A percentile compares a stretch with the other conserved stretches of the same genome.
Conservation (phyloP, 768 basidiomycete genomes). For the Mycena epipterygia region DNA sequence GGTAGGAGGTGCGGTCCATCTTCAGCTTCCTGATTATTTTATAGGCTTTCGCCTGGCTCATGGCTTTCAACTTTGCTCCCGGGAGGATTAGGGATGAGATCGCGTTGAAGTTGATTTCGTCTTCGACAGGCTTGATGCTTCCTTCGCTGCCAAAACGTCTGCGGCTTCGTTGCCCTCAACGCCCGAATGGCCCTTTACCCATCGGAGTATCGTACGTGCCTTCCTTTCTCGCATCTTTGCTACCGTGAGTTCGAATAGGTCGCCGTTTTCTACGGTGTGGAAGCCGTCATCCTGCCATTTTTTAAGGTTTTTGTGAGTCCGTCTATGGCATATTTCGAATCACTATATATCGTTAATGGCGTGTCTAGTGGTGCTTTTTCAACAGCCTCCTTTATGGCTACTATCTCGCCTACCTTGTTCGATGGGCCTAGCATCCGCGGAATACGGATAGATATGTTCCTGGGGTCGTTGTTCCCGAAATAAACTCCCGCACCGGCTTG, state of each 20-base stretch:
- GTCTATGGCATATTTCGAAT: conserved; percentile 8
- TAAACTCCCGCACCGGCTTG: conserved; percentile 16
- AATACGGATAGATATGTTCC: conserved; percentile 2
- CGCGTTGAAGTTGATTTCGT: not conserved
- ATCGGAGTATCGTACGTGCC: not conserved
- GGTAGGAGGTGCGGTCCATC: too few species aligned
- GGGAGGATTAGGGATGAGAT: not conserved
- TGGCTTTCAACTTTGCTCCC: not conserved
- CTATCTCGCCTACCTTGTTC: conserved; percentile 12
- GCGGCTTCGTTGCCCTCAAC: conserved; percentile 21
- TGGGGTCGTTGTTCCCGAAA: conserved; percentile 15
- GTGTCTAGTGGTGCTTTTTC: not conserved
- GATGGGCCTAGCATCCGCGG: not conserved
- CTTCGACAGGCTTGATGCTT: not conserved
- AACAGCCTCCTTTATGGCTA: not conserved
- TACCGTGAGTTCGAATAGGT: conserved; percentile 4
- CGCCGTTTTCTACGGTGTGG: not conserved
- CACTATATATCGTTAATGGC: not conserved
- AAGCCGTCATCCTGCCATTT: conserved; percentile 27
- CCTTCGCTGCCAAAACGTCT: conserved; percentile 20
- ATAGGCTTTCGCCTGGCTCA: too few species aligned
- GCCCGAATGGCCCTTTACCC: conserved; percentile 25
- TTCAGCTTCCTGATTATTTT: too few species aligned
- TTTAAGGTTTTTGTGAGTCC: conserved; percentile 3
- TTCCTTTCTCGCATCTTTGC: conserved; percentile 9